A percentile compares a stretch with the other conserved stretches of the same genome.
These are phyloP conservation scores for Geotrichum citri-aurantii DNA, from an alignment of 1,139 yeast species.

Conservation along the genomic window DNA sequence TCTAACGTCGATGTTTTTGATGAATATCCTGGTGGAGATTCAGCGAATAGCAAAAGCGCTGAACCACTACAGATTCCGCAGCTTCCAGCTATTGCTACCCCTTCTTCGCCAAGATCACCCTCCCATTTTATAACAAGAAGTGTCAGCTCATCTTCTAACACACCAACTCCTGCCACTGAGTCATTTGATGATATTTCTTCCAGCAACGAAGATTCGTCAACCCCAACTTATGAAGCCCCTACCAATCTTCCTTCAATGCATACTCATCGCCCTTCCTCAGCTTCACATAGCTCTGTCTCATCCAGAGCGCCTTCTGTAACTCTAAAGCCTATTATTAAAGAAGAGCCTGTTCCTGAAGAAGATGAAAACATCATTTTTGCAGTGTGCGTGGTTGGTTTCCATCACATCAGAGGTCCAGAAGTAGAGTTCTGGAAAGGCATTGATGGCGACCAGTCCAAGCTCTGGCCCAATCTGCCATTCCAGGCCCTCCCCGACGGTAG, in stretches of 20 bases:
- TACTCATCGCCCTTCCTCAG: slow-evolving; percentile 1
- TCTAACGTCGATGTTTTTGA: not conserved
- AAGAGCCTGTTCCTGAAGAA: slow-evolving; percentile 17
- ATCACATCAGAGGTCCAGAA: slow-evolving; percentile 92
- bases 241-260: slow-evolving; percentile 12
- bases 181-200: not conserved
- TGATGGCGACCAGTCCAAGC: slow-evolving; percentile 43
- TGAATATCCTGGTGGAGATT: not conserved
- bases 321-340: slow-evolving; percentile 23
- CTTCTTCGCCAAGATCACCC: slow-evolving; percentile 7
- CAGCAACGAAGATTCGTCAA: not conserved
- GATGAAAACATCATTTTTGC: slow-evolving; percentile 56
- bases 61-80: not conserved
- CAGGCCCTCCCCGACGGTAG: slow-evolving; percentile 96
- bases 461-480: slow-evolving; percentile 86
- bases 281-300: slow-evolving; percentile 5
- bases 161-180: not conserved
- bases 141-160: not conserved
- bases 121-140: slow-evolving; percentile 4
- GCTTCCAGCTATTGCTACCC: not conserved
- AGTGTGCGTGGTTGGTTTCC: slow-evolving; percentile 88
- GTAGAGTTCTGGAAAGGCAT: slow-evolving; percentile 86
- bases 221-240: slow-evolving; percentile 7
- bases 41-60: not conserved
- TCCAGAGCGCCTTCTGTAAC: slow-evolving; percentile 10